Percentiles rank a stretch among this genome's conserved stretches.
phyloP scores from a whole-genome alignment of 768 basidiomycete genomes.

The Paxillus rubicundulus region DNA sequence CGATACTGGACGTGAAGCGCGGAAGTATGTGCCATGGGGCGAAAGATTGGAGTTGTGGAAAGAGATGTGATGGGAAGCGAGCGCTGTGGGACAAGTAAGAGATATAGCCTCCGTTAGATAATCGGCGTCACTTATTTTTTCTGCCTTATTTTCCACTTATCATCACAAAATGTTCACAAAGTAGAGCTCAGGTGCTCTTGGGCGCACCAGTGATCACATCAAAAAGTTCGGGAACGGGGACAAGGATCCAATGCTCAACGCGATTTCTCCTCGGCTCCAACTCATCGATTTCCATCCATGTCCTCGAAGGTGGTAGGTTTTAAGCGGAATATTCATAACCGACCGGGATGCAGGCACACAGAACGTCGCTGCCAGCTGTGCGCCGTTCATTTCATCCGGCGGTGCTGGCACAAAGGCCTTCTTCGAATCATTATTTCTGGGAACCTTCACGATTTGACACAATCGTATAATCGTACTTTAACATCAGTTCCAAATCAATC shows the following conservation, averaged over 20 bases:
- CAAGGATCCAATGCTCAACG: too few relatives aligned
- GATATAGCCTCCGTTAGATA: conserved; percentile 1
- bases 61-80: conserved; percentile 2
- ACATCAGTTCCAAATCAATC: neutral
- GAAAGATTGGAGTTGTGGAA: neutral
- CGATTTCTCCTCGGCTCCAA: too few relatives aligned
- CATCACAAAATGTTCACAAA: too few relatives aligned
- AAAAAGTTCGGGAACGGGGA: too few relatives aligned
- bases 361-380: neutral
- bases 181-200: too few relatives aligned
- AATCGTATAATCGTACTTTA: neutral
- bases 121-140: conserved; percentile 1
- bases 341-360: too few relatives aligned
- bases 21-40: conserved; percentile 38
- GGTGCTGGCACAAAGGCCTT: neutral
- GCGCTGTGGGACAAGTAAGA: neutral
- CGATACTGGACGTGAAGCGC: conserved; percentile 41
- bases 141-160: neutral
- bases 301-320: too few relatives aligned
- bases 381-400: neutral
- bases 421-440: neutral
- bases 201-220: too few relatives aligned
- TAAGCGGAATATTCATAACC: too few relatives aligned
- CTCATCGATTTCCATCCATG: too few relatives aligned
- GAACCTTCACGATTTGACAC: neutral